phyloP scores from a whole-genome alignment of 345 rosid species.

The Cardamine resedifolia region DNA sequence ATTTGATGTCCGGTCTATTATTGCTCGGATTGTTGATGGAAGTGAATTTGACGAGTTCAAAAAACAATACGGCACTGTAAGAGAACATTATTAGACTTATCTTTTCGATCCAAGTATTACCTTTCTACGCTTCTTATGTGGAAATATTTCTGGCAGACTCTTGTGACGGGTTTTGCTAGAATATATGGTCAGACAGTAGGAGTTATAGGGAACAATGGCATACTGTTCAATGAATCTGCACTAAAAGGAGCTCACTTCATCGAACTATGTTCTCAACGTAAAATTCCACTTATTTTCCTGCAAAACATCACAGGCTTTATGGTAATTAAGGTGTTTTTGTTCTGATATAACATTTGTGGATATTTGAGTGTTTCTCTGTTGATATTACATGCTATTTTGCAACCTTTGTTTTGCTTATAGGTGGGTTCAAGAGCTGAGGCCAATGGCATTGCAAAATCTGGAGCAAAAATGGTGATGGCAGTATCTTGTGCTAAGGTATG shows the following conservation, averaged over 20 bases:
- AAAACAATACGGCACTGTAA: slow-evolving; percentile 92
- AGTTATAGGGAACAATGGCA: slow-evolving; percentile 90
- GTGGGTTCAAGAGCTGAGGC: slow-evolving; percentile 99
- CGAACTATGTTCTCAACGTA: slow-evolving; percentile 83
- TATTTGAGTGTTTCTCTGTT: not conserved
- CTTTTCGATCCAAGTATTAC: not conserved
- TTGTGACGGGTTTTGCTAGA: slow-evolving; percentile 87
- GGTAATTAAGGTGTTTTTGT: slow-evolving; percentile 44
- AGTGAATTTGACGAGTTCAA: slow-evolving; percentile 98
- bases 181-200: slow-evolving; percentile 86
- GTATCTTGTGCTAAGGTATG: slow-evolving; percentile 92
- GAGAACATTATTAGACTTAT: slow-evolving; percentile 33
- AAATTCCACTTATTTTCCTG: slow-evolving; percentile 85
- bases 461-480: slow-evolving; percentile 99
- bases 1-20: slow-evolving; percentile 85
- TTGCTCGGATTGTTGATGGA: slow-evolving; percentile 91
- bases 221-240: slow-evolving; percentile 91
- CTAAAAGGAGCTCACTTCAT: slow-evolving; percentile 95
- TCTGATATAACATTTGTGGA: slow-evolving; percentile 1
- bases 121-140: not conserved
- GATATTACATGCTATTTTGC: not conserved
- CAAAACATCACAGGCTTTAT: slow-evolving; percentile 97
- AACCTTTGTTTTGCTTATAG: slow-evolving; percentile 39
- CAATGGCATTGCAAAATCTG: slow-evolving; percentile 94
- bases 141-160: slow-evolving; percentile 58